Conservation (phyloP, 202 grass and related monocot genomes). For the Elaeis oleifera region DNA sequence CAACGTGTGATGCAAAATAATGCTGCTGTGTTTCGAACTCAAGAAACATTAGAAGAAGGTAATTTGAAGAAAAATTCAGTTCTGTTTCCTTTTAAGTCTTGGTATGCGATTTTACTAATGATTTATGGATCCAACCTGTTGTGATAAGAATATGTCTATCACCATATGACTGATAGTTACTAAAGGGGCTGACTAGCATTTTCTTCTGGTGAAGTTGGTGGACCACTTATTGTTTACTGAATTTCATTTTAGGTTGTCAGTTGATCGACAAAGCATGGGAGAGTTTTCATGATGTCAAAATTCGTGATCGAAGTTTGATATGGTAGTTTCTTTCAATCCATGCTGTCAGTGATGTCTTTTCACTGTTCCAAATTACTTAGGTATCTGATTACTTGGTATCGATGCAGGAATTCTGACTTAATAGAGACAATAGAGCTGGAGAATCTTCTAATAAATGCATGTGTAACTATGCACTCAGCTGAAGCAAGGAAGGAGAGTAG, state of each 20-base stretch:
- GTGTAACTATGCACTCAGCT: constrained; percentile 53
- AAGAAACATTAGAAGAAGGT: constrained; percentile 64
- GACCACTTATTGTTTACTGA: background rate
- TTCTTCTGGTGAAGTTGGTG: too few relatives aligned
- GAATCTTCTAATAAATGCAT: constrained; percentile 59
- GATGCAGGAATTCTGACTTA: constrained; percentile 48
- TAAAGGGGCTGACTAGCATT: too few relatives aligned
- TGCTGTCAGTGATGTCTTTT: background rate
- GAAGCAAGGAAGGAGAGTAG: constrained; percentile 63
- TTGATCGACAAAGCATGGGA: constrained; percentile 52
- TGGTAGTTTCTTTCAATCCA: constrained; percentile 31
- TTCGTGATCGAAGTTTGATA: constrained; percentile 52
- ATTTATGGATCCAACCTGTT: too few relatives aligned
- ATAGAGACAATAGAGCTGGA: constrained; percentile 55
- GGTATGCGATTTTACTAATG: too few relatives aligned
- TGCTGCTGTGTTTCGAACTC: constrained; percentile 63
- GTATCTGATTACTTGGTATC: background rate
- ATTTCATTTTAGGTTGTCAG: constrained; percentile 26
- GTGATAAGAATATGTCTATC: too few relatives aligned
- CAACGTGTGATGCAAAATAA: constrained; percentile 68
- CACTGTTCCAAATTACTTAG: background rate
- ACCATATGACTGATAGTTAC: too few relatives aligned
- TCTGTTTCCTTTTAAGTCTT: background rate
- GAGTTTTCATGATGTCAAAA: constrained; percentile 49
- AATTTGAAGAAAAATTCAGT: constrained; percentile 4